These are phyloP conservation scores for Cajanus cajan DNA, from an alignment of 306 rosid species.

Conservation along the genomic window DNA sequence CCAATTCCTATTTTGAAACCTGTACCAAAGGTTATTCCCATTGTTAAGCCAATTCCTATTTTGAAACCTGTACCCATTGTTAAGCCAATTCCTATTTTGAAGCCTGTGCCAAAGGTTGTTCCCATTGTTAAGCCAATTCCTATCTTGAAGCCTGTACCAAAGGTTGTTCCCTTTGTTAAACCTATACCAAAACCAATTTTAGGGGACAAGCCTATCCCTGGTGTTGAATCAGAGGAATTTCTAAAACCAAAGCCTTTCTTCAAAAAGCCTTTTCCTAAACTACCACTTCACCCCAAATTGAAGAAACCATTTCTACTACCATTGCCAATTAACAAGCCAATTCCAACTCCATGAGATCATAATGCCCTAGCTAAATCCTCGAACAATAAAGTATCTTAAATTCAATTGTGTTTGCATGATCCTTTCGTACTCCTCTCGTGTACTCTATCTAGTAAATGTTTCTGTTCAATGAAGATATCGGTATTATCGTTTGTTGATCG, in stretches of 20 bases:
- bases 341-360: neutral
- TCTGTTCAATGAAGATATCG: neutral
- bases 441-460: neutral
- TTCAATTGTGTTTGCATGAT: neutral
- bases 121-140: neutral
- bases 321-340: conserved; percentile 26
- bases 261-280: conserved; percentile 16
- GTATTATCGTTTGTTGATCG: neutral
- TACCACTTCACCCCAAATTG: conserved; percentile 7
- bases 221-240: neutral
- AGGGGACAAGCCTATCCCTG: neutral
- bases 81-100: neutral
- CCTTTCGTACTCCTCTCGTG: neutral
- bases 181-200: conserved; percentile 15
- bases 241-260: neutral
- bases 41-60: neutral
- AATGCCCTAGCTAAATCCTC: neutral
- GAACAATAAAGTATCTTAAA: neutral
- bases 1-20: conserved; percentile 21
- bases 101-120: neutral
- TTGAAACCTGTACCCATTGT: neutral
- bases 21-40: neutral
- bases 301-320: conserved; percentile 14
- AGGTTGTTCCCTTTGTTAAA: conserved; percentile 12
- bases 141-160: neutral